Evolutionary conservation across 2,329 filamentous ascomycete species (phyloP), one percentile per base, ranked within the genome.

Genomic region (Aureobasidium sp.): DNA sequence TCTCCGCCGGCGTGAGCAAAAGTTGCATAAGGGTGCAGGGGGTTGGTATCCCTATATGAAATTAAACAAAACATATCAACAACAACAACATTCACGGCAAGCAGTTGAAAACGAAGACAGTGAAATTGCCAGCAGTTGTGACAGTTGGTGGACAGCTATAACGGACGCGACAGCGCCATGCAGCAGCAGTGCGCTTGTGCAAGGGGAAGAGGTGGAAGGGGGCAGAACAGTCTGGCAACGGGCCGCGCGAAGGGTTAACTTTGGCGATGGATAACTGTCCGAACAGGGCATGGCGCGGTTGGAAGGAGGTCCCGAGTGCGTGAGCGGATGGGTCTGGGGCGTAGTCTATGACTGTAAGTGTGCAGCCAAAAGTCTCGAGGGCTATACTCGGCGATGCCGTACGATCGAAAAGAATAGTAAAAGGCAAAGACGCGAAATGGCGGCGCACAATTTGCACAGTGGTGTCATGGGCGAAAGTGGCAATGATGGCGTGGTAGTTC

Each of bases 21-120:
- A 32, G 40, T 34, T 44, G 39, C 39, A 47, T 40, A 34, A 54
- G 34, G 19, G 34, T 47, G 34, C 40, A 54, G 41, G 27, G 41
- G 32, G 51, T 24, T 41, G 19, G 40, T 24, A 27, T 30, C n/a
- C 5, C 34, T 54, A 37, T 54, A 54, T 48, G 48, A 54, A 27
- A 54, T 54, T 48, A 54, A 54, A 34, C 40, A 54, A 48, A 54
- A 41, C 37, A 52, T 25, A 27, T 42, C 48, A 52, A 47, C 51
- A 45, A 32, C 16, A 22, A 24, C 19, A n/a, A n/a, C n/a, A 45
- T 16, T 14, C 14, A 17, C 21, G 37, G 29, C 22, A 27, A 16
- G 29, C 37, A 53, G 32, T 27, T 44, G 39, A 30, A 10, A 45
- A 47, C 51, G 19, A 25, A n/a, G 40, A 53, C 34, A 39, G 47